Percentiles rank a stretch among this genome's conserved stretches.
These are phyloP conservation scores for Neurospora sp. DNA, from an alignment of 2,329 filamentous ascomycete genomes.

Conservation along the genomic window DNA sequence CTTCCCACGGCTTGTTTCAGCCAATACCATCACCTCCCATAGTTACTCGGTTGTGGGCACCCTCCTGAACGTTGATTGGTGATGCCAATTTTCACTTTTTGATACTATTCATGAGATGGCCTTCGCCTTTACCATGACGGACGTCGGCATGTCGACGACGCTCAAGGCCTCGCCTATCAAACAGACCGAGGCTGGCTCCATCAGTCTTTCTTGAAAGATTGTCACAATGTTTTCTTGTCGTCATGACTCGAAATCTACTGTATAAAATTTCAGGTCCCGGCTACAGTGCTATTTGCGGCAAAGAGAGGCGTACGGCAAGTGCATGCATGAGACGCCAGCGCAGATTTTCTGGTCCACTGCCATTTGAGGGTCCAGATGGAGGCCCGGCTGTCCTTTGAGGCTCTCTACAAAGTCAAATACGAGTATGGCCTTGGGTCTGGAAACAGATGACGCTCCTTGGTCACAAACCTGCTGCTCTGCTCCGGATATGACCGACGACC, in stretches of 20 bases:
- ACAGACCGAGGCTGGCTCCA: neutral
- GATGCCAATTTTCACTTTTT: neutral
- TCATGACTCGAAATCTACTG: neutral
- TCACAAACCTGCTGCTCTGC: neutral
- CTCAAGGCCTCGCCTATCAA: neutral
- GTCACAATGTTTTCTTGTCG: neutral
- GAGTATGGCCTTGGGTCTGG: neutral
- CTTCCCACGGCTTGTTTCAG: neutral
- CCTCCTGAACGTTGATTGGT: neutral
- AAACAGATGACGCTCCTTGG: neutral
- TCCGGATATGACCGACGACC: neutral
- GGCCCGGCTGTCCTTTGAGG: neutral
- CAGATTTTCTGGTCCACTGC: neutral
- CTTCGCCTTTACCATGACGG: neutral
- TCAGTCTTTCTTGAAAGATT: neutral
- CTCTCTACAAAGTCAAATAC: neutral
- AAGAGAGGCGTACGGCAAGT: neutral
- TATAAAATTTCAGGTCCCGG: neutral
- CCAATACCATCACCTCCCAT: neutral
- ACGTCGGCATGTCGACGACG: neutral
- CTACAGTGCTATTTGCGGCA: neutral
- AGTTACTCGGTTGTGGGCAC: neutral
- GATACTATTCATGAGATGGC: neutral
- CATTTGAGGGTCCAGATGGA: neutral
- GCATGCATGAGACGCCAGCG: neutral